Evolutionary conservation across 176 grass and related monocot genomes (phyloP), one percentile per base, ranked within the genome.

Genomic region (Aegilops longissima): DNA sequence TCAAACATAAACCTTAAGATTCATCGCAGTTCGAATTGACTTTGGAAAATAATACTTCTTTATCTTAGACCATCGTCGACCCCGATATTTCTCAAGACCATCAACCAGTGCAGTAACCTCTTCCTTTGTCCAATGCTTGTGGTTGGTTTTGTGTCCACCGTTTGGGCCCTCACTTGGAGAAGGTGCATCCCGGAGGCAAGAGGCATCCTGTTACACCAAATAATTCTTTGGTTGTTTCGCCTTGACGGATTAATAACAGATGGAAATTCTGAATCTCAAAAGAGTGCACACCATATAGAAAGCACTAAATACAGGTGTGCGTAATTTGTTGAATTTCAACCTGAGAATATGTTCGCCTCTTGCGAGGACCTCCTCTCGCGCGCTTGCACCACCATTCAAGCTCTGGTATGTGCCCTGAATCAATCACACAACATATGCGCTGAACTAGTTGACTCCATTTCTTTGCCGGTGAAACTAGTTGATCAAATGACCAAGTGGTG

Each of bases 51-150:
- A 18, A 17, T 68, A 2, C 16, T 68, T 16, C 24, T 88, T 82
- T 72, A 88, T 0, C 12, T 34, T 1, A 7, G 25, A 34, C 86
- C 86, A 88, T 24, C 1, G 24, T 61, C 80, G 71, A 23, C 77
- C 36, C 1, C 35, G 61, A 5, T 34, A 83, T 24, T 77, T 5
- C 14, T 63, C 58, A 42, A 88, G 4, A 76, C 71, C 80, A 8
- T 56, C 0, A 20, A 82, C 11, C 0, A 88, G 62, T 58, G 0
- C 17, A 34, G 66, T 64, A 45, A 88, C 80, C 76, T 88, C 86
- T 58, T 82, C 1, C 0, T 1, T 17, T 23, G 72, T 83, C 80
- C 86, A 82, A 18, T 11, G 79, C 40, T 44, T 44, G 40, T 44
- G 23, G 40, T 16, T 87, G 82, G 45, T 87, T 82, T 66, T 73